phyloP scores from a whole-genome alignment of 345 rosid genomes.

The Microcos paniculata region DNA sequence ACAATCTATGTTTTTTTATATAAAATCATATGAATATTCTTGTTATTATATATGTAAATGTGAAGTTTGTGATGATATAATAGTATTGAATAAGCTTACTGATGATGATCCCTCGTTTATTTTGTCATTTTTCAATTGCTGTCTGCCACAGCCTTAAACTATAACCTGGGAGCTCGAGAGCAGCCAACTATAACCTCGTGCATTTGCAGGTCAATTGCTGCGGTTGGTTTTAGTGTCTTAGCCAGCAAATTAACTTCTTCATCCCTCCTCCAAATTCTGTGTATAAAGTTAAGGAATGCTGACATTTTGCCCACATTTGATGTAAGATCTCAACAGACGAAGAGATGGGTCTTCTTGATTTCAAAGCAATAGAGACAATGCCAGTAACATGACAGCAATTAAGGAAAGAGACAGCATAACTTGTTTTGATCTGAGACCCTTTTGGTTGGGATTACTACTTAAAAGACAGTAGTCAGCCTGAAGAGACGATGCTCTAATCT shows the following conservation, averaged over 20 bases:
- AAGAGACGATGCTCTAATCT: too few relatives aligned
- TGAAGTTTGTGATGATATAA: not conserved
- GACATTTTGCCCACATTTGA: constrained; percentile 11
- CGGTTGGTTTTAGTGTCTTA: not conserved
- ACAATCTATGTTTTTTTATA: not conserved
- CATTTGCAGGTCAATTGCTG: not conserved
- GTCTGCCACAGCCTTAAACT: not conserved
- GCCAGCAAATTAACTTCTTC: not conserved
- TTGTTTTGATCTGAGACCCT: not conserved
- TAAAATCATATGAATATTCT: not conserved
- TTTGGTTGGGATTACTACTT: not conserved
- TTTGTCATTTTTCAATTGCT: not conserved
- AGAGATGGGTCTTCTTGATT: not conserved
- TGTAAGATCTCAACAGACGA: constrained; percentile 5
- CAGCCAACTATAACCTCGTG: not conserved
- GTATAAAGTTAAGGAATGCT: not conserved
- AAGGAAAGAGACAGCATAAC: not conserved
- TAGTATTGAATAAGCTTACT: not conserved
- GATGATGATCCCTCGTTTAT: not conserved
- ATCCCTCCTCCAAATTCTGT: not conserved
- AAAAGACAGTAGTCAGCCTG: too few relatives aligned
- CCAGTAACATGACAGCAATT: not conserved
- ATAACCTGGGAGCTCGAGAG: not conserved
- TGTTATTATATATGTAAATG: not conserved
- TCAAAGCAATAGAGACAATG: constrained; percentile 6